Percentiles rank a stretch among this genome's conserved stretches.
These are phyloP conservation scores for Aspergillus hancockii DNA, from an alignment of 495 filamentous ascomycete genomes.

Conservation along the genomic window DNA sequence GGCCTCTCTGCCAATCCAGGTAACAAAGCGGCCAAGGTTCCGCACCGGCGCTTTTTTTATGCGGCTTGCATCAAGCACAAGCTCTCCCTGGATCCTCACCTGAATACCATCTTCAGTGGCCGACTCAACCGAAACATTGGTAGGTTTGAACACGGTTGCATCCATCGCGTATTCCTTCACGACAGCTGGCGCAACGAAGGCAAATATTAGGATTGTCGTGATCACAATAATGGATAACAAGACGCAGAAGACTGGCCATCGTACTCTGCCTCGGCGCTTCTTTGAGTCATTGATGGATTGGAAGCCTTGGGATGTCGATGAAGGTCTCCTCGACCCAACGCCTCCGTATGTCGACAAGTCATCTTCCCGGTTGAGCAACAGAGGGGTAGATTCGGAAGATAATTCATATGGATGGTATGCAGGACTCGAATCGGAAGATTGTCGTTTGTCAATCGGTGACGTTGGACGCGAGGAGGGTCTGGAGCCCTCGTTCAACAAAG, in stretches of 20 bases:
- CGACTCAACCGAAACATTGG: slow-evolving; percentile 76
- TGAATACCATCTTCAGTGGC: slow-evolving; percentile 75
- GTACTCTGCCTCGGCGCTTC: slow-evolving; percentile 32
- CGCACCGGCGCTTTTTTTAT: slow-evolving; percentile 70
- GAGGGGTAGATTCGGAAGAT: slow-evolving; percentile 46
- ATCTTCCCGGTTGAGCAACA: slow-evolving; percentile 40
- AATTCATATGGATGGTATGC: slow-evolving; percentile 33
- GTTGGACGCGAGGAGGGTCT: slow-evolving; percentile 21
- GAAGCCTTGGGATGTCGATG: slow-evolving; percentile 21
- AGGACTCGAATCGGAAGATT: slow-evolving; percentile 17
- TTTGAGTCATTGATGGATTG: slow-evolving; percentile 14
- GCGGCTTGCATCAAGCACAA: slow-evolving; percentile 72
- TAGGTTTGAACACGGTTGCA: slow-evolving; percentile 78
- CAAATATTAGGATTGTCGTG: slow-evolving; percentile 57
- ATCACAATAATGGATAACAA: slow-evolving; percentile 50
- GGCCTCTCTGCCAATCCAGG: slow-evolving; percentile 75
- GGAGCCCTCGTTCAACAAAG: slow-evolving; percentile 30
- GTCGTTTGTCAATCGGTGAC: slow-evolving; percentile 7
- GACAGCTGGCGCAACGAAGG: slow-evolving; percentile 76
- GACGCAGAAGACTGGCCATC: slow-evolving; percentile 61
- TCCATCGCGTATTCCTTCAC: slow-evolving; percentile 83
- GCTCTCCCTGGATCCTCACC: slow-evolving; percentile 76
- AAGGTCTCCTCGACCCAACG: slow-evolving; percentile 19
- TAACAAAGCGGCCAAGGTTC: slow-evolving; percentile 72
- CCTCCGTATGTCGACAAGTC: slow-evolving; percentile 37